Base-by-base conservation (phyloP, 352 stramenopile genomes). In the Phytophthora cryptogea region DNA sequence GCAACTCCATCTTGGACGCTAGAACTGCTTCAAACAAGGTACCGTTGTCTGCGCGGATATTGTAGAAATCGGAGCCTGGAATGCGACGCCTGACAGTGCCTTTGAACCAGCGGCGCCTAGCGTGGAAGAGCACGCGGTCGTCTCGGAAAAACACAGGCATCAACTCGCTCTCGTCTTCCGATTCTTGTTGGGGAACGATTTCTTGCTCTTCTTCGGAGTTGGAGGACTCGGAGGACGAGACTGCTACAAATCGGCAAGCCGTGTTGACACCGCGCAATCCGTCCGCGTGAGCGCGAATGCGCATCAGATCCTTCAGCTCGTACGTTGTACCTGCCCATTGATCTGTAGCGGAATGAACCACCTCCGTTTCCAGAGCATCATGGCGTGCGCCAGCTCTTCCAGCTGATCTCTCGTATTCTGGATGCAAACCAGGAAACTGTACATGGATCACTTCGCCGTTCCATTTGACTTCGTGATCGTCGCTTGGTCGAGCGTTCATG, bases 201-300 rank as follows among this genome's bases (percentile, higher is more conserved):
- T 51, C 60, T 14, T 59, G 73, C 0, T 71, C 70, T 64, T 58
- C 28, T 14, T 72, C 64, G 10, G 46, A 64, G 1, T 68, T 52
- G 8, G 64, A 67, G 27, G 63, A 72, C 47, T 72, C 63, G 1
- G 72, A 80, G 0, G 66, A 82, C 14, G 75, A 76, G 27, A 87
- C 40, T 1, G 62, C 42, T 7, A 78, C 56, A 48, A 89, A 89
- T 5, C 52, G 67, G 35, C 71, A 83, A 7, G 41, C 71, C 1
- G 50, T 47, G 51, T 89, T 89, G 26, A 89, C 74, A 23, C 59
- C 54, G 11, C 80, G 80, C 28, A 85, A 80, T 8, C 77, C 78
- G 52, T 89, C 80, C 10, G 61, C 63, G 39, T 70, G 54, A 11
- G 80, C 58, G 16, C 76, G 74, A 42, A 88, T 83, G 9, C 77